Evolutionary conservation across 2,329 filamentous ascomycete species (phyloP), one percentile per base, ranked within the genome.

Genomic region (Pseudocercospora crystallina): DNA sequence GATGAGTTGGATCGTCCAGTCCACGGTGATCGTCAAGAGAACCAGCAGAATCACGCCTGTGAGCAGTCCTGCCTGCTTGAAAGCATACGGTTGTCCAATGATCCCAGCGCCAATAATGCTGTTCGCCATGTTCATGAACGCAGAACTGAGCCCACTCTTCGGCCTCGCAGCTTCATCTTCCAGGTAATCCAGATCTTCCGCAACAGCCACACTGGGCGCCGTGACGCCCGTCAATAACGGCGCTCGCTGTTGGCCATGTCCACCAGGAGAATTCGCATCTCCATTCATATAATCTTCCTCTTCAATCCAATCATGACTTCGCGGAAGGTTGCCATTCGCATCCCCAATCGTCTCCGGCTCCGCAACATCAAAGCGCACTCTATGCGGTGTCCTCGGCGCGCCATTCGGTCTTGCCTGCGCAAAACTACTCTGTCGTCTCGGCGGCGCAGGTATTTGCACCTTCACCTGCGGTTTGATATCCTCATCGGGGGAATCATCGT

Each of bases 91-190:
- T 73, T 99, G 94, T 26, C 78, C 83, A 61, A 86, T 86, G 53
- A 86, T 86, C 2, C 83, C 83, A 29, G 83, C 83, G 29, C 83
- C 83, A 55, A 99, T 96, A 69, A 99, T 99, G 63, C 89, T 95
- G 75, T 99, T 99, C 57, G 94, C 92, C 94, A 99, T 99, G 73
- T 99, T 99, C 90, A 97, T 96, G 62, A 99, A 97, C 2, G 94
- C 92, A 68, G 87, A 89, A 56, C 81, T 79, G 73, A 97, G 80
- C 5, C 87, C 87, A 51, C 89, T 95, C 73, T 92, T 92, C 40
- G 92, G 90, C 49, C 91, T 80, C 14, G 81, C 78, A 56, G 71
- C 77, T 60, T 84, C 81, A 44, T 84, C 80, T 48, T 78, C 74
- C 32, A 42, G 13, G 61, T 81, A 78, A 51, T 80, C 72, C 2